Evolutionary conservation across 345 rosid genomes (phyloP), one percentile per base, ranked within the genome.

Genomic region (Citrus inodora): DNA sequence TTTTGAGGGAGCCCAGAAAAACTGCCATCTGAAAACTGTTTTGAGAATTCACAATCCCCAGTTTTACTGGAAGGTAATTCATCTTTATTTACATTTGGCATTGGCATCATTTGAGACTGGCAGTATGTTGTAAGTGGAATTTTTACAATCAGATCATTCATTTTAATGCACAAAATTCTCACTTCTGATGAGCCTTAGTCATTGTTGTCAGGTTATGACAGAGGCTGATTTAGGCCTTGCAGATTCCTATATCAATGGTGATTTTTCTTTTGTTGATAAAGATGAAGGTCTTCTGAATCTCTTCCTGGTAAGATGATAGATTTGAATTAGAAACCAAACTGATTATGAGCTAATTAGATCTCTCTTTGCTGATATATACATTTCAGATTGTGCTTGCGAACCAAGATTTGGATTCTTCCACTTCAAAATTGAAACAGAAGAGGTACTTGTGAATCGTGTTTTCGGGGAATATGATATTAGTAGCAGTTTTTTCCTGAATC

Each of bases 141-240:
- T 38, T 46, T 2, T 14, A 61, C 24, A 60, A 40, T 17, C 8
- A 0, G 40, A 6, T 53, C 22, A 6, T 37, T 37, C 42, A 10
- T 77, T 21, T 2, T 70, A 10, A 27, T 27, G 37, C 35, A 8
- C 37, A 48, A 30, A 48, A 28, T 70, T 33, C 22, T 73, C 51
- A 28, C 22, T 7, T 27, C 40, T 70, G 38, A 70, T 28, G 27
- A 28, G 33, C 21, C 9, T 4, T 9, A 9, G 30, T 38, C 51
- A 17, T 28, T 70, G 37, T 27, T 70, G 60, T 48, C 74, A 70
- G 74, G 25, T 70, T 70, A 70, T 70, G 74, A 70, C 74, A 16
- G 60, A 89, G 80, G 98, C 99, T 32, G 99, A 95, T 88, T 78
- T 95, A 85, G 99, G 98, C 78, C 87, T 95, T 5, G 98, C 96